A percentile compares a stretch with the other conserved stretches of the same genome.
phyloP scores from a whole-genome alignment of 139 green algal species.

The Ostreobium quekettii region DNA sequence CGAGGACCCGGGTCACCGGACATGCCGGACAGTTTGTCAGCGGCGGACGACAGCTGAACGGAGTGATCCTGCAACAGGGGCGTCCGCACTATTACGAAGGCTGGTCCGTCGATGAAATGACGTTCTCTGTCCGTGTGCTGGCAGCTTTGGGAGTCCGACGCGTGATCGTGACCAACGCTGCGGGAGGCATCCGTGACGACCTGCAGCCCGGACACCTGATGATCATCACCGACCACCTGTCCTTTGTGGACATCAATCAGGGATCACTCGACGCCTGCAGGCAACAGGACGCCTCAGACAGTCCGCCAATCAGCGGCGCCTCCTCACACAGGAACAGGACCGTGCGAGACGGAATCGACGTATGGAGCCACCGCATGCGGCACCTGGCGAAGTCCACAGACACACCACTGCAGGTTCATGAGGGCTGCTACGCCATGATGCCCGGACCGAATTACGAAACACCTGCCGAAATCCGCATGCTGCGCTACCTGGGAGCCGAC shows the following conservation, averaged over 20 bases:
- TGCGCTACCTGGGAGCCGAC: slow-evolving; percentile 23
- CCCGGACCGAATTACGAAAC: slow-evolving; percentile 26
- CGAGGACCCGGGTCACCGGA: too few relatives aligned
- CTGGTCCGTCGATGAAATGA: slow-evolving; percentile 24
- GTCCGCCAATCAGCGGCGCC: too few relatives aligned
- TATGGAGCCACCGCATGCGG: too few relatives aligned
- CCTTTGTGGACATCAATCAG: slow-evolving; percentile 25
- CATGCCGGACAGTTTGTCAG: too few relatives aligned
- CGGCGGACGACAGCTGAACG: too few relatives aligned
- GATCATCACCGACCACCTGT: slow-evolving; percentile 22
- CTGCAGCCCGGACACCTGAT: slow-evolving; percentile 21
- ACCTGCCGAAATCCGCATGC: slow-evolving; percentile 26
- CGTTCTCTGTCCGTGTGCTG: slow-evolving; percentile 22
- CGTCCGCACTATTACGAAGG: slow-evolving; percentile 29
- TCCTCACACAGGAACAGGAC: too few relatives aligned
- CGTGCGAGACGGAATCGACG: slow-evolving; percentile 12
- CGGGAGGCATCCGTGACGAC: slow-evolving; percentile 24
- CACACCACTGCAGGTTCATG: background rate
- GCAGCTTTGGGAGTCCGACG: slow-evolving; percentile 18
- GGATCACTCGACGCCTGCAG: slow-evolving; percentile 22
- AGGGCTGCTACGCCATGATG: slow-evolving; percentile 21
- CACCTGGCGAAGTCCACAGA: too few relatives aligned
- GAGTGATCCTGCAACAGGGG: too few relatives aligned
- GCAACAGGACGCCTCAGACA: too few relatives aligned
- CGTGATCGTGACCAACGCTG: slow-evolving; percentile 26